phyloP scores from a whole-genome alignment of 768 basidiomycete genomes.

The Sutorius australiensis region DNA sequence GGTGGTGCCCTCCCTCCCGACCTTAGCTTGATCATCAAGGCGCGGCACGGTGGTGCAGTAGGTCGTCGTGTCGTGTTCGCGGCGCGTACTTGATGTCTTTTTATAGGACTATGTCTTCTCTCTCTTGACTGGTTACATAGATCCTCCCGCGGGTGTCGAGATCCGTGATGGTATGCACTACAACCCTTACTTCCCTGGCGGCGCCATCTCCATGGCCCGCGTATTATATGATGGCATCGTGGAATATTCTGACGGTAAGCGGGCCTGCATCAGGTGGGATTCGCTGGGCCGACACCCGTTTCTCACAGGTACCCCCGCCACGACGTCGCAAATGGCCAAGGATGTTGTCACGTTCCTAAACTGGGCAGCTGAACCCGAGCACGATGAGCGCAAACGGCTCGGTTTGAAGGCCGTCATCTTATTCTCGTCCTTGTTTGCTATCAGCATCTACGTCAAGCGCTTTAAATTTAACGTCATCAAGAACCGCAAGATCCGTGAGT shows the following conservation, averaged over 20 bases:
- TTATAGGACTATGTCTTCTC: slow-evolving; percentile 93
- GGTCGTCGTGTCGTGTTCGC: slow-evolving; percentile 32
- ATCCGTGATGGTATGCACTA: slow-evolving; percentile 98
- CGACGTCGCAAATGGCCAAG: slow-evolving; percentile 98
- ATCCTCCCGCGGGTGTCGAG: slow-evolving; percentile 93
- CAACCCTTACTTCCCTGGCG: slow-evolving; percentile 98
- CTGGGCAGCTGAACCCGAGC: slow-evolving; percentile 98
- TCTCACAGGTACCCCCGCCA: slow-evolving; percentile 84
- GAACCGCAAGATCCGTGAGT: slow-evolving; percentile 87
- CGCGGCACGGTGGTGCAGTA: slow-evolving; percentile 94
- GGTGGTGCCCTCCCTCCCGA: slow-evolving; percentile 96
- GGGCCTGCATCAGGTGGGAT: not conserved
- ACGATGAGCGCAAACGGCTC: slow-evolving; percentile 95
- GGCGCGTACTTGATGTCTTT: slow-evolving; percentile 2
- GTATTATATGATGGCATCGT: slow-evolving; percentile 94
- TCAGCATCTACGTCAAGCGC: slow-evolving; percentile 88
- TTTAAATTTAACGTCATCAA: slow-evolving; percentile 94
- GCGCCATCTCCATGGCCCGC: slow-evolving; percentile 97
- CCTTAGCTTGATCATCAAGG: slow-evolving; percentile 95
- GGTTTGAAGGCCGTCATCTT: slow-evolving; percentile 95
- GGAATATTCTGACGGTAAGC: slow-evolving; percentile 90
- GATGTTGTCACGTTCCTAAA: slow-evolving; percentile 93
- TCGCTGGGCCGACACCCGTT: slow-evolving; percentile 6
- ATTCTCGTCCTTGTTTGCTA: slow-evolving; percentile 76
- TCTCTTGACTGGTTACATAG: slow-evolving; percentile 93